These are phyloP conservation scores for Ganoderma multipileum DNA, from an alignment of 1,284 basidiomycete species.

Conservation along the genomic window DNA sequence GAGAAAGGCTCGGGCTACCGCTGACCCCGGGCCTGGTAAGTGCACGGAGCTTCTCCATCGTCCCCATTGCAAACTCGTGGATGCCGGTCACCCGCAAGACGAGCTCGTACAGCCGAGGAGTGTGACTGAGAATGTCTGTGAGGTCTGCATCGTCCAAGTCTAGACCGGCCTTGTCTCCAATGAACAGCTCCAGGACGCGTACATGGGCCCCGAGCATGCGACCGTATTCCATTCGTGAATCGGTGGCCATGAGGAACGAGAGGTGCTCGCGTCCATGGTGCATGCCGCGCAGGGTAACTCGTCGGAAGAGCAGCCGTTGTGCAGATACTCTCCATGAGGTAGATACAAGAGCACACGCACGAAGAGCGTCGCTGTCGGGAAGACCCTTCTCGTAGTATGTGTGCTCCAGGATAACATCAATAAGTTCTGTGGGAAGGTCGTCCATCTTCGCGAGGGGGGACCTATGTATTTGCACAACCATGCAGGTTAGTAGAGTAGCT, in stretches of 20 bases:
- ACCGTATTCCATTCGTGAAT: conserved; percentile 20
- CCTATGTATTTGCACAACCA: not conserved
- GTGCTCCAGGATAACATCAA: conserved; percentile 49
- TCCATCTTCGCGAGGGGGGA: conserved; percentile 11
- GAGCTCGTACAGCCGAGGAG: conserved; percentile 49
- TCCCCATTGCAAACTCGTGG: conserved; percentile 39
- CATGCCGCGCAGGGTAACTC: conserved; percentile 27
- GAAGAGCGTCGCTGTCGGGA: conserved; percentile 44
- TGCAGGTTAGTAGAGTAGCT: not conserved
- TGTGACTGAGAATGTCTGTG: conserved; percentile 39
- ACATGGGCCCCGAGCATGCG: conserved; percentile 28
- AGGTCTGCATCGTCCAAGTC: conserved; percentile 30
- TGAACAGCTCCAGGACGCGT: conserved; percentile 31
- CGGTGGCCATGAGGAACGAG: conserved; percentile 23
- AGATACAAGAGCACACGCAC: conserved; percentile 45
- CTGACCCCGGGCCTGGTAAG: conserved; percentile 15
- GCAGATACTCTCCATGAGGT: conserved; percentile 47
- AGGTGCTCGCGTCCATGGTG: conserved; percentile 9
- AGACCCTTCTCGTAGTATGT: conserved; percentile 43
- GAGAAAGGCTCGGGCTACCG: not conserved
- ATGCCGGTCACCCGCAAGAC: conserved; percentile 37
- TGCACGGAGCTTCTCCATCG: conserved; percentile 34
- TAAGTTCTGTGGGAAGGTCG: conserved; percentile 47
- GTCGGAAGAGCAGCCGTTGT: conserved; percentile 49
- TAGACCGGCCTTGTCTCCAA: conserved; percentile 18